Evolutionary conservation across 352 stramenopile species (phyloP).

Genomic region (Globisporangium radiosum): DNA sequence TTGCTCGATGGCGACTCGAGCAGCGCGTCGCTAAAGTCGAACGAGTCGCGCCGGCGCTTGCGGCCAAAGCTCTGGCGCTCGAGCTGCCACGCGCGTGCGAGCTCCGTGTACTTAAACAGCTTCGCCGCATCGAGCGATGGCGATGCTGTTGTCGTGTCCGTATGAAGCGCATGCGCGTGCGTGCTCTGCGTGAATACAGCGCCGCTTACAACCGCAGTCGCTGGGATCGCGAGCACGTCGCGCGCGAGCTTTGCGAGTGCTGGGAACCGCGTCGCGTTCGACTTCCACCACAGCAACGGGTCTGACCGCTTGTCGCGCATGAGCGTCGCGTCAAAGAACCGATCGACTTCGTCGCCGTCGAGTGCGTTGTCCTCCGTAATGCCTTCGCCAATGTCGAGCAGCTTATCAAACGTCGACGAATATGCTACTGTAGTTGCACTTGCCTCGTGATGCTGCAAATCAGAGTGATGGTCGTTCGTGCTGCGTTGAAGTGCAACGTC

Average conservation of each 20-base stretch:
- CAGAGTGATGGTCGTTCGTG: constrained; percentile 51
- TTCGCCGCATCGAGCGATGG: constrained; percentile 52
- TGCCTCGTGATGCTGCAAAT: constrained; percentile 36
- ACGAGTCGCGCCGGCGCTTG: constrained; percentile 71
- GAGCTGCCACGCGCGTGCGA: constrained; percentile 71
- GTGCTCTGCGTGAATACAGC: constrained; percentile 65
- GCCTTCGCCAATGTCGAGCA: constrained; percentile 74
- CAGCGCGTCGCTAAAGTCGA: constrained; percentile 60
- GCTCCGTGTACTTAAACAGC: constrained; percentile 69
- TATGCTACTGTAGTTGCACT: not conserved
- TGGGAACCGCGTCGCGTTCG: constrained; percentile 72
- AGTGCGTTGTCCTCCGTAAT: constrained; percentile 67
- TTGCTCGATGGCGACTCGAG: constrained; percentile 44
- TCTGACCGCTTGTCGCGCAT: constrained; percentile 77
- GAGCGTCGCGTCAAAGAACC: constrained; percentile 78
- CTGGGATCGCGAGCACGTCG: constrained; percentile 68
- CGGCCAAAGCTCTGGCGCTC: constrained; percentile 69
- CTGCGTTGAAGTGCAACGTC: constrained; percentile 14
- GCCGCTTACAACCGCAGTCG: constrained; percentile 57
- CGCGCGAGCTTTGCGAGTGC: constrained; percentile 65
- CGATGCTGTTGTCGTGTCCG: constrained; percentile 12
- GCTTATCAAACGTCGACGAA: constrained; percentile 58
- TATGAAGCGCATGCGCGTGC: constrained; percentile 51
- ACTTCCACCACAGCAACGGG: constrained; percentile 80
- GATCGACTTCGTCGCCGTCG: constrained; percentile 70